Evolutionary conservation across 2,329 filamentous ascomycete species (phyloP).

Genomic region (Onygenales sp.): DNA sequence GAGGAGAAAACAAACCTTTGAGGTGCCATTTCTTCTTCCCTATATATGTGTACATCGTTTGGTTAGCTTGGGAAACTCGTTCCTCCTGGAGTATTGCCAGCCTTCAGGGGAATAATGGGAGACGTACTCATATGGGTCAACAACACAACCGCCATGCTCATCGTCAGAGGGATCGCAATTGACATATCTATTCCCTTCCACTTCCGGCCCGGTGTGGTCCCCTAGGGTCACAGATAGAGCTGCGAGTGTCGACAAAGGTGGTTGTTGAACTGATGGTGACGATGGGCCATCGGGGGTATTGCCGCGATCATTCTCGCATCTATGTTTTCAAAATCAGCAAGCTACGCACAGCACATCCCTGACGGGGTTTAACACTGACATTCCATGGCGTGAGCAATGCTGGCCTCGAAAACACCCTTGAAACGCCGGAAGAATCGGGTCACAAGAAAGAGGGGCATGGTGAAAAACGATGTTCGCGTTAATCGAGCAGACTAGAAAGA

Average conservation of each 20-base stretch:
- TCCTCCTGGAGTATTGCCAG: too few relatives aligned
- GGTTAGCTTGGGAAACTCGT: too few relatives aligned
- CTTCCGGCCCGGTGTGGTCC: not conserved
- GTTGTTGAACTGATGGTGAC: not conserved
- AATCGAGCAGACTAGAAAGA: not conserved
- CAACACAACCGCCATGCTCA: too few relatives aligned
- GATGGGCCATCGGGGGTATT: not conserved
- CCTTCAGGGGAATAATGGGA: too few relatives aligned
- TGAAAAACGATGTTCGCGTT: constrained; percentile 4
- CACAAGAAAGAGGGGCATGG: constrained; percentile 3
- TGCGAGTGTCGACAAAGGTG: not conserved
- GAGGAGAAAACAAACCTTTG: too few relatives aligned
- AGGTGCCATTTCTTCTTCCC: too few relatives aligned
- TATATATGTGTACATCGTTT: too few relatives aligned
- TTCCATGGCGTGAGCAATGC: constrained; percentile 6
- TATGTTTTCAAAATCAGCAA: not conserved
- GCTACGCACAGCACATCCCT: not conserved
- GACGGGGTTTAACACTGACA: constrained; percentile 1
- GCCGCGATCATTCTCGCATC: constrained; percentile 1
- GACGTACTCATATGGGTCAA: too few relatives aligned
- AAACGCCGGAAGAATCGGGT: constrained; percentile 7
- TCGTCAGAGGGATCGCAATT: too few relatives aligned
- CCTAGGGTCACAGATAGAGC: not conserved
- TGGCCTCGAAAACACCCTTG: constrained; percentile 9
- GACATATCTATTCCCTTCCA: not conserved